phyloP scores from a whole-genome alignment of 768 basidiomycete genomes.

The Lentinula detonsa region DNA sequence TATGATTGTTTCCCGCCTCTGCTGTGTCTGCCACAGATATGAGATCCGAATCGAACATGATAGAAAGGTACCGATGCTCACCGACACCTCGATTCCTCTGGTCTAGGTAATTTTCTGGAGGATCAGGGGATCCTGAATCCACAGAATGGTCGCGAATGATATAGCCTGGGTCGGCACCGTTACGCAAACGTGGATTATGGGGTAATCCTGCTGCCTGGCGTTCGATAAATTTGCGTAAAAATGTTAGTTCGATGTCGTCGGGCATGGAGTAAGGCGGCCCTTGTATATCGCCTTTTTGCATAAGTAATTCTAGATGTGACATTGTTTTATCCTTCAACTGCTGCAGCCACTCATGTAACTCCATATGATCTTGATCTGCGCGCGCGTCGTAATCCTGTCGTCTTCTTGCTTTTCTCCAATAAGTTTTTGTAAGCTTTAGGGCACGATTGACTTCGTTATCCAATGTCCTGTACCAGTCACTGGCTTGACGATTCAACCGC shows the following conservation, averaged over 20 bases:
- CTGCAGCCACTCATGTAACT: conserved; percentile 82
- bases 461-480: conserved; percentile 78
- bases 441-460: conserved; percentile 77
- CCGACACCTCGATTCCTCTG: conserved; percentile 15
- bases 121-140: conserved; percentile 44
- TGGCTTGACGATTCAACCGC: conserved; percentile 65
- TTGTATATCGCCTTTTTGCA: conserved; percentile 84
- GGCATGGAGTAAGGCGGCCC: conserved; percentile 80
- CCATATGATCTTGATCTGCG: conserved; percentile 87
- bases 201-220: conserved; percentile 69
- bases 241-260: conserved; percentile 70
- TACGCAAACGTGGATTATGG: conserved; percentile 76
- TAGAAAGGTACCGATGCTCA: conserved; percentile 14
- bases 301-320: conserved; percentile 80
- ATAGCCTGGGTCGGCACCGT: conserved; percentile 31
- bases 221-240: conserved; percentile 79
- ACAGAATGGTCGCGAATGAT: conserved; percentile 37
- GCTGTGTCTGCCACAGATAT: conserved; percentile 10
- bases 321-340: conserved; percentile 86
- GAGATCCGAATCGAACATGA: background rate
- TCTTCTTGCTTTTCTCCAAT: conserved; percentile 77
- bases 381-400: conserved; percentile 82
- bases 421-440: conserved; percentile 79
- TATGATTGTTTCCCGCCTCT: conserved; percentile 12
- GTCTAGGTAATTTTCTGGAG: conserved; percentile 35